These are phyloP conservation scores for Hymenoscyphus albidus DNA, from an alignment of 2,329 filamentous ascomycete genomes.

Conservation along the genomic window DNA sequence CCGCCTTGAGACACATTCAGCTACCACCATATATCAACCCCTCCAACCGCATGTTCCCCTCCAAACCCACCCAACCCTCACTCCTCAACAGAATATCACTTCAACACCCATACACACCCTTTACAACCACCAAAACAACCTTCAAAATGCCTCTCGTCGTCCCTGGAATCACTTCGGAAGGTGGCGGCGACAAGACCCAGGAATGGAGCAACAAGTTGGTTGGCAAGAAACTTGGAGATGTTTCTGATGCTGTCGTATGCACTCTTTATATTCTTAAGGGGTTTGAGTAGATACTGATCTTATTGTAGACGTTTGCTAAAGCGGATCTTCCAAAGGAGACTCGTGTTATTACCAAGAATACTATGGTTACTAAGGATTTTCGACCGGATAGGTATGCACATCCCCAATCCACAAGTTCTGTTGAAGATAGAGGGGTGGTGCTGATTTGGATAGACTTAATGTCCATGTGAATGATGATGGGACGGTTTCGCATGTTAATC, in stretches of 20 bases:
- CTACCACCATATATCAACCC: not conserved
- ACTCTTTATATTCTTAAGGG: not conserved
- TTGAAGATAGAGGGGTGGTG: not conserved
- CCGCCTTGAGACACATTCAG: not conserved
- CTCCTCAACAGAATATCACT: not conserved
- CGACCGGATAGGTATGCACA: slow-evolving; percentile 33
- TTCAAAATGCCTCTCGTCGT: slow-evolving; percentile 62
- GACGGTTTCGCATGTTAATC: slow-evolving; percentile 55
- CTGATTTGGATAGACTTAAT: slow-evolving; percentile 46
- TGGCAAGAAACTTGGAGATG: slow-evolving; percentile 58
- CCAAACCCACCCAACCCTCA: slow-evolving; percentile 4
- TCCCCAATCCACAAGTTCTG: too few relatives aligned
- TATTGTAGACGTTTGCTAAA: slow-evolving; percentile 54
- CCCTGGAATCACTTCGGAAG: slow-evolving; percentile 48
- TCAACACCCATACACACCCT: slow-evolving; percentile 17
- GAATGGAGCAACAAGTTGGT: slow-evolving; percentile 60
- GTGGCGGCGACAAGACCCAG: slow-evolving; percentile 41
- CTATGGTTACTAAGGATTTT: slow-evolving; percentile 57
- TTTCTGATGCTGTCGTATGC: slow-evolving; percentile 51
- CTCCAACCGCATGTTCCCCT: slow-evolving; percentile 1
- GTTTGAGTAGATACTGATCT: slow-evolving; percentile 6
- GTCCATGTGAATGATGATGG: slow-evolving; percentile 58
- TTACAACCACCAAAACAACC: slow-evolving; percentile 15
- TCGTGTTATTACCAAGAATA: slow-evolving; percentile 54
- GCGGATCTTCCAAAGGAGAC: slow-evolving; percentile 53